A percentile compares a stretch with the other conserved stretches of the same genome.
phyloP scores from a whole-genome alignment of 768 basidiomycete species.

The Naganishia vishniacii region DNA sequence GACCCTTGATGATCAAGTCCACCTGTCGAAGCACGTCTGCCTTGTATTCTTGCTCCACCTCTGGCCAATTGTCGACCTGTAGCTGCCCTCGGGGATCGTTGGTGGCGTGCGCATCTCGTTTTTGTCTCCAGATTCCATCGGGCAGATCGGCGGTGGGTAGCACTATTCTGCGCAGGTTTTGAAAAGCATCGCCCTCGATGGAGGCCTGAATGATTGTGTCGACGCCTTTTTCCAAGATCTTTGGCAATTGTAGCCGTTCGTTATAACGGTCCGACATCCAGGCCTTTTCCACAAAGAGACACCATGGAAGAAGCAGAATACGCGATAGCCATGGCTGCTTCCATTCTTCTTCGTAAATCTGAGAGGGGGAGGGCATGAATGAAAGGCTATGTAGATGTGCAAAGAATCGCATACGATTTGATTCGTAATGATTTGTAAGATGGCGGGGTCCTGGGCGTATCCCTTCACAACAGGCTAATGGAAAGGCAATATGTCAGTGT shows the following conservation, averaged over 20 bases:
- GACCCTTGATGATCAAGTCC: constrained; percentile 22
- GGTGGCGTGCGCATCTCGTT: neutral
- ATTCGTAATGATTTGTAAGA: constrained; percentile 22
- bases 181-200: constrained; percentile 22
- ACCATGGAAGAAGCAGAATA: constrained; percentile 20
- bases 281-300: constrained; percentile 25
- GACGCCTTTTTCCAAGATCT: constrained; percentile 12
- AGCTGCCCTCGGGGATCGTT: neutral
- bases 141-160: constrained; percentile 16
- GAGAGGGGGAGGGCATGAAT: neutral
- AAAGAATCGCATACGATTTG: constrained; percentile 6
- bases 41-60: constrained; percentile 25
- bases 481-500: neutral
- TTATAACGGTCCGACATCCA: constrained; percentile 14
- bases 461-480: constrained; percentile 11
- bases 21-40: constrained; percentile 20
- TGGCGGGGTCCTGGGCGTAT: constrained; percentile 8
- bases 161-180: constrained; percentile 19
- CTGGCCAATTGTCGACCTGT: constrained; percentile 25
- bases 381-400: neutral
- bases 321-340: constrained; percentile 23
- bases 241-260: neutral
- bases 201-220: constrained; percentile 18
- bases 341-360: constrained; percentile 22
- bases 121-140: constrained; percentile 17